A percentile compares a stretch with the other conserved stretches of the same genome.
These are phyloP conservation scores for Pugionium cornutum DNA, from an alignment of 345 rosid genomes.

Conservation along the genomic window DNA sequence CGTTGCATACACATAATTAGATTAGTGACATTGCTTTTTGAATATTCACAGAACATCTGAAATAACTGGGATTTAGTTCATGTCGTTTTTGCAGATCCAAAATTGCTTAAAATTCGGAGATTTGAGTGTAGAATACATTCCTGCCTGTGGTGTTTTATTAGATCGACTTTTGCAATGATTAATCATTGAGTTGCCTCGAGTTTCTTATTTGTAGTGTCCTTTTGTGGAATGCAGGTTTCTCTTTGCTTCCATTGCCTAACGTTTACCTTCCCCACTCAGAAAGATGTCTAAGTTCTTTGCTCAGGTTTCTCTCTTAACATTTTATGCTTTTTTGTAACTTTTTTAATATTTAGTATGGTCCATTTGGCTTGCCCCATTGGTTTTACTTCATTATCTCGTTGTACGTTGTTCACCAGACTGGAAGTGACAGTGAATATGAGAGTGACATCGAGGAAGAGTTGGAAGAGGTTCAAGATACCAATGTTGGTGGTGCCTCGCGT, in stretches of 20 bases:
- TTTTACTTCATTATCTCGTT: slow-evolving; percentile 4
- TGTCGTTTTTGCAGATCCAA: no score
- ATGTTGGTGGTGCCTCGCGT: slow-evolving; percentile 40
- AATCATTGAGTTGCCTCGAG: not conserved
- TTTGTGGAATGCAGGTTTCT: slow-evolving; percentile 22
- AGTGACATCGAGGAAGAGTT: slow-evolving; percentile 56
- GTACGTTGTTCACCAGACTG: slow-evolving; percentile 44
- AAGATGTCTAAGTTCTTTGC: slow-evolving; percentile 70
- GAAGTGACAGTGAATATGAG: slow-evolving; percentile 73
- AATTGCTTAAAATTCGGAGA: no score
- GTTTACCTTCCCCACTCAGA: slow-evolving; percentile 8
- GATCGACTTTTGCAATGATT: not conserved
- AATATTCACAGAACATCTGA: no score
- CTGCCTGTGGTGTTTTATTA: no score
- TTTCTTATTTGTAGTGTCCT: not conserved
- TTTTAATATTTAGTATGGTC: not conserved
- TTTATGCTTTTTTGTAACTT: not conserved
- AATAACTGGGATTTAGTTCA: no score
- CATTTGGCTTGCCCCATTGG: not conserved
- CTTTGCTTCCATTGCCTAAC: slow-evolving; percentile 7
- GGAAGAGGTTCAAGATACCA: slow-evolving; percentile 43
- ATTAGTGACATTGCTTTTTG: no score
- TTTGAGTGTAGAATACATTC: no score
- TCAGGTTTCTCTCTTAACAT: slow-evolving; percentile 51
- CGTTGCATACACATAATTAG: no score